Conservation (phyloP, 2,329 filamentous ascomycete species). For the Neonectria faginata region DNA sequence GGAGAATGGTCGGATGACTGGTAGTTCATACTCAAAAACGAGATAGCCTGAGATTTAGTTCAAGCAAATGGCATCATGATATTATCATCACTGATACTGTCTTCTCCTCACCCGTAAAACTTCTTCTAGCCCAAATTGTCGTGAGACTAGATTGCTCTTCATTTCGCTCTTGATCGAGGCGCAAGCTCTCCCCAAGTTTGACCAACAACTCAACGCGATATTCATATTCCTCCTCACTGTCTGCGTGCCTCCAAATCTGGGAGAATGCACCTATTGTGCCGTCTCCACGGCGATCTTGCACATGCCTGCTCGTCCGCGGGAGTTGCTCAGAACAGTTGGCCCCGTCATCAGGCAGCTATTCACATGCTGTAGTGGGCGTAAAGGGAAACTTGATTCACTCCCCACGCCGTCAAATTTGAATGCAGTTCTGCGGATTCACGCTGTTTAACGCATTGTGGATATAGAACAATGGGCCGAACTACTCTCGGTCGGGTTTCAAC, state of each 20-base stretch:
- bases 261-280: not conserved
- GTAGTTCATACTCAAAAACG: not conserved
- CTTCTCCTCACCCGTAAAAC: too few species aligned
- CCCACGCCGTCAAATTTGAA: not conserved
- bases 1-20: conserved; percentile 4
- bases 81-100: not conserved
- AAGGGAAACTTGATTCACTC: not conserved
- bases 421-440: not conserved
- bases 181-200: not conserved
- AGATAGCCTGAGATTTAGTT: conserved; percentile 7
- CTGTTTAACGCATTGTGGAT: conserved; percentile 5
- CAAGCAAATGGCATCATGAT: conserved; percentile 2
- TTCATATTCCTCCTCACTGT: conserved; percentile 5
- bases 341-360: not conserved
- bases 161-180: not conserved
- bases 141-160: not conserved
- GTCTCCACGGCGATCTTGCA: not conserved
- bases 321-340: not conserved
- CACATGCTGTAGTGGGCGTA: not conserved
- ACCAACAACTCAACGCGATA: too few species aligned
- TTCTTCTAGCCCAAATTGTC: not conserved
- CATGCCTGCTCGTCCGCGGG: not conserved
- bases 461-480: not conserved
- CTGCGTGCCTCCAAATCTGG: not conserved
- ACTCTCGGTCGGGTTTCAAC: not conserved